These are phyloP conservation scores for Fraxinus velutina DNA, from an alignment of 305 asterid species.

Conservation along the genomic window DNA sequence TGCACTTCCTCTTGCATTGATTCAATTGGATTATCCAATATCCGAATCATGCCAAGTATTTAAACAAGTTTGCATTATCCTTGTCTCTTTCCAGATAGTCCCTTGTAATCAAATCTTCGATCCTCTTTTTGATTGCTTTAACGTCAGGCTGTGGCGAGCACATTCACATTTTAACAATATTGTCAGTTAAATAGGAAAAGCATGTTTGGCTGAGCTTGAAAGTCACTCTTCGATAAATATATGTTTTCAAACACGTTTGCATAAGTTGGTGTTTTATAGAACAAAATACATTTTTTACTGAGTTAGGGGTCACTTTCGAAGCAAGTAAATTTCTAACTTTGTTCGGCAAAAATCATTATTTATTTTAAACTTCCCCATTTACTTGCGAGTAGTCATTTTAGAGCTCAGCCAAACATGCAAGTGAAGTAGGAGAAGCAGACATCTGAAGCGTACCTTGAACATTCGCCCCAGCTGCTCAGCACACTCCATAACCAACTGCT, in stretches of 20 bases:
- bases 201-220: background rate
- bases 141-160: constrained; percentile 70
- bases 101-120: constrained; percentile 89
- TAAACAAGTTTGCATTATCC: constrained; percentile 81
- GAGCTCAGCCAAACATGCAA: background rate
- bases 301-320: background rate
- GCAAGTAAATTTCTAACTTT: background rate
- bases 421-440: background rate
- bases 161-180: background rate
- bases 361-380: background rate
- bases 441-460: constrained; percentile 71
- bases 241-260: background rate
- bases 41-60: constrained; percentile 73
- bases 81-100: constrained; percentile 92
- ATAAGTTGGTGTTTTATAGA: background rate
- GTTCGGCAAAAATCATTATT: background rate
- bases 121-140: constrained; percentile 93
- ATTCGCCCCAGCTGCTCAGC: constrained; percentile 79
- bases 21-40: constrained; percentile 8
- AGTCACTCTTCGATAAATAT: background rate
- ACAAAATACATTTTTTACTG: background rate
- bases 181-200: background rate
- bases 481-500: constrained; percentile 73
- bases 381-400: background rate
- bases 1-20: background rate